Evolutionary conservation across 202 grass and related monocot genomes (phyloP), one percentile per base, ranked within the genome.

Genomic region (Panicum virgatum): DNA sequence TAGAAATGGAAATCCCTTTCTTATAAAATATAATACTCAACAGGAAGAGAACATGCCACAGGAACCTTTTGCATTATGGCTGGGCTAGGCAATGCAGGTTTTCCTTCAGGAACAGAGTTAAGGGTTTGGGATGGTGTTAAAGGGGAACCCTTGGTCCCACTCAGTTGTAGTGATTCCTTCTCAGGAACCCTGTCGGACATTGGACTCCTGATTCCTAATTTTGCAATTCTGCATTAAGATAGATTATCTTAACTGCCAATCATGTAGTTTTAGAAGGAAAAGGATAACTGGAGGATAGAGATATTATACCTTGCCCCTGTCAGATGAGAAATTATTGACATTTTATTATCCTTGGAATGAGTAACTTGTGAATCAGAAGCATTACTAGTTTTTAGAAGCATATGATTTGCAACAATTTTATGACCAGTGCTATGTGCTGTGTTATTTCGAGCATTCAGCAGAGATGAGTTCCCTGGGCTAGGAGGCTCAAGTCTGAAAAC

Each of bases 241-340:
- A 78, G 65, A 74, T 62, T 66, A 59, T 86, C 27, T 73, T 44
- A 86, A 66, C 47, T n/a, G 34, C 58, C 23, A 82, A 44, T 58
- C 62, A 87, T 82, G 42, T 71, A 77, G 82, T 65, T 77, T 47
- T 82, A 66, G 66, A 86, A 62, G 40, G 46, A 68, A 65, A 34
- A 57, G 1, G 26, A 79, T 58, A 47, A 45, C 4, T 11, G 70
- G 60, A 69, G 57, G 48, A 52, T 69, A 44, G 42, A 47, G 40
- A 72, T 61, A 66, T 26, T 80, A 42, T 85, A 98, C 95, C 90
- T 91, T 81, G 61, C 62, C 80, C 76, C 80, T 76, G 71, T 74
- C 30, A 88, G 42, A 86, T 87, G 80, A 80, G 80, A 66, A 76
- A 82, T 15, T 70, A 66, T 19, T 88, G 65, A 19, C 45, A 79